These are phyloP conservation scores for Lippia alba DNA, from an alignment of 305 asterid genomes.

Conservation along the genomic window DNA sequence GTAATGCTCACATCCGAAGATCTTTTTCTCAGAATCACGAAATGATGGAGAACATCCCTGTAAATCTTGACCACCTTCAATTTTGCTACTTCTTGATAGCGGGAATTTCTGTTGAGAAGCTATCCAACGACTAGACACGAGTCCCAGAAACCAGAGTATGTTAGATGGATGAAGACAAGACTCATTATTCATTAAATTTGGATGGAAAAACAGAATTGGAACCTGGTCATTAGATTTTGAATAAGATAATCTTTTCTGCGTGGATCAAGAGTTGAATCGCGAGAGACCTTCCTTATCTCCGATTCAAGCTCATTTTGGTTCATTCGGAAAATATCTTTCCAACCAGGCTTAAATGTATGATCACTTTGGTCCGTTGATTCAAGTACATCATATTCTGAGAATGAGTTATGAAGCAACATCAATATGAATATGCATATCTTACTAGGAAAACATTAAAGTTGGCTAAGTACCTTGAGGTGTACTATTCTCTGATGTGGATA, in stretches of 20 bases:
- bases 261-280: slow-evolving; percentile 94
- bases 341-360: slow-evolving; percentile 91
- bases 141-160: slow-evolving; percentile 35
- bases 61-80: slow-evolving; percentile 62
- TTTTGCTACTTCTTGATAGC: slow-evolving; percentile 57
- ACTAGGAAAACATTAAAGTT: slow-evolving; percentile 10
- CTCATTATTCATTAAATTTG: slow-evolving; percentile 8
- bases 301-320: slow-evolving; percentile 99
- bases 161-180: slow-evolving; percentile 30
- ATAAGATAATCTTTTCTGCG: slow-evolving; percentile 96
- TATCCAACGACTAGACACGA: slow-evolving; percentile 83
- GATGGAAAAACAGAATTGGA: slow-evolving; percentile 14
- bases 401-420: slow-evolving; percentile 25
- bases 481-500: slow-evolving; percentile 56
- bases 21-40: slow-evolving; percentile 76
- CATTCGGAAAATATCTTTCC: slow-evolving; percentile 98
- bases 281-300: slow-evolving; percentile 93
- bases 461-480: slow-evolving; percentile 60
- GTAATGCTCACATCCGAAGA: slow-evolving; percentile 94
- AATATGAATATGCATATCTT: slow-evolving; percentile 13
- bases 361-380: slow-evolving; percentile 80
- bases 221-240: slow-evolving; percentile 98
- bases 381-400: slow-evolving; percentile 64
- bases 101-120: slow-evolving; percentile 93
- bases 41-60: slow-evolving; percentile 77